phyloP scores from a whole-genome alignment of 1,284 basidiomycete species.

The Rhodotorula sp. region DNA sequence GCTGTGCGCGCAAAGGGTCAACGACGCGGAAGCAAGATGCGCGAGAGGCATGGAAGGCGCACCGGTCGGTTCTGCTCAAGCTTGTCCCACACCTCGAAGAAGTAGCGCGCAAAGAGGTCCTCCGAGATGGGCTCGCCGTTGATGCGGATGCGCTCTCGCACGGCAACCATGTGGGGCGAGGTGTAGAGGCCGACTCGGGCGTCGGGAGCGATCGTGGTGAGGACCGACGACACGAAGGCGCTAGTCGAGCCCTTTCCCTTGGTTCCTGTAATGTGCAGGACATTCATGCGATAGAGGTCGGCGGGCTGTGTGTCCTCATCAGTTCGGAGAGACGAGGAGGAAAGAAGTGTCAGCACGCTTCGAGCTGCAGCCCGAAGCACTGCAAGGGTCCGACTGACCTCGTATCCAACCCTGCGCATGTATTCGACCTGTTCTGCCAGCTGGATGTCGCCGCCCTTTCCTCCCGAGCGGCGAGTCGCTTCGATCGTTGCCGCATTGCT shows the following conservation, averaged over 20 bases:
- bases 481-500: conserved; percentile 91
- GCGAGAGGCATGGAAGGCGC: conserved; percentile 33
- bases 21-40: too few species aligned
- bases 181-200: conserved; percentile 75
- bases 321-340: not conserved
- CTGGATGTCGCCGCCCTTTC: conserved; percentile 66
- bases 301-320: conserved; percentile 59
- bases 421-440: conserved; percentile 92
- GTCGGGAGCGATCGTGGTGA: conserved; percentile 36
- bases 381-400: conserved; percentile 56
- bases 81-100: conserved; percentile 95
- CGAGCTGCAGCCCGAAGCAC: not conserved
- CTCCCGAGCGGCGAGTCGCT: conserved; percentile 74
- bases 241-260: conserved; percentile 99
- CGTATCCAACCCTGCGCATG: conserved; percentile 80
- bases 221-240: conserved; percentile 64
- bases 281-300: conserved; percentile 85
- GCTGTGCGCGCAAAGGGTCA: not conserved
- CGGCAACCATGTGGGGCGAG: conserved; percentile 93
- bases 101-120: conserved; percentile 82
- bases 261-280: conserved; percentile 95
- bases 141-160: conserved; percentile 91
- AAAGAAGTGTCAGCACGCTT: not conserved
- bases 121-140: conserved; percentile 89
- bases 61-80: conserved; percentile 70